phyloP scores from a whole-genome alignment of 176 grass and related monocot genomes.

The Pontederia paniculata region DNA sequence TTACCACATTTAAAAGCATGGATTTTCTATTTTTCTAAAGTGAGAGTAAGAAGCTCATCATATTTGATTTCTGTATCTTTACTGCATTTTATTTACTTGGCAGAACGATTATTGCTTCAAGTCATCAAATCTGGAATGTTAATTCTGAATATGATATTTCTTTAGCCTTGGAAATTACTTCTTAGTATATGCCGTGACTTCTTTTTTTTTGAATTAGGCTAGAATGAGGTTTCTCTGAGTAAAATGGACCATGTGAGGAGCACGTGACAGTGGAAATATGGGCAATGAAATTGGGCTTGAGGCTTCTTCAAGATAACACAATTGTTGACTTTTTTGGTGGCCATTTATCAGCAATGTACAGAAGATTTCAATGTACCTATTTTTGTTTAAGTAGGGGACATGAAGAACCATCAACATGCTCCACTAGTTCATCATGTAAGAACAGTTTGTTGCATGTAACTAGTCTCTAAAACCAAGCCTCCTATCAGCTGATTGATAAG shows the following conservation, averaged over 20 bases:
- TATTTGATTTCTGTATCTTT: no score
- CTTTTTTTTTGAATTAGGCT: constrained; percentile 16
- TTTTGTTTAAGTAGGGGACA: constrained; percentile 66
- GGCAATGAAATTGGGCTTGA: constrained; percentile 86
- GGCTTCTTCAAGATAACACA: constrained; percentile 84
- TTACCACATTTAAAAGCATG: no score
- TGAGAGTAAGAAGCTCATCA: no score
- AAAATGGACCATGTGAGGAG: constrained; percentile 39
- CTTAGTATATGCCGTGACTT: constrained; percentile 19
- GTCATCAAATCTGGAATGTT: no score
- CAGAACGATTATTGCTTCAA: no score
- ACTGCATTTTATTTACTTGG: no score
- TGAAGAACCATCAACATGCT: constrained; percentile 74
- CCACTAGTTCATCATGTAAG: constrained; percentile 81
- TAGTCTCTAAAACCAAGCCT: no score
- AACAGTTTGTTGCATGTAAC: no score
- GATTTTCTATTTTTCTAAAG: no score
- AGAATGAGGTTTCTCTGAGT: constrained; percentile 22
- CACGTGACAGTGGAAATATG: constrained; percentile 92
- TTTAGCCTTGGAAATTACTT: no score
- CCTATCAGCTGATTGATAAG: no score
- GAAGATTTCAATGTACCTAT: constrained; percentile 61
- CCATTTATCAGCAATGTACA: constrained; percentile 77
- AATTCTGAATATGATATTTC: no score
- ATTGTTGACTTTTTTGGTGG: constrained; percentile 77